Evolutionary conservation across 2,329 filamentous ascomycete genomes (phyloP).

Genomic region (Cercospora brassicicola): DNA sequence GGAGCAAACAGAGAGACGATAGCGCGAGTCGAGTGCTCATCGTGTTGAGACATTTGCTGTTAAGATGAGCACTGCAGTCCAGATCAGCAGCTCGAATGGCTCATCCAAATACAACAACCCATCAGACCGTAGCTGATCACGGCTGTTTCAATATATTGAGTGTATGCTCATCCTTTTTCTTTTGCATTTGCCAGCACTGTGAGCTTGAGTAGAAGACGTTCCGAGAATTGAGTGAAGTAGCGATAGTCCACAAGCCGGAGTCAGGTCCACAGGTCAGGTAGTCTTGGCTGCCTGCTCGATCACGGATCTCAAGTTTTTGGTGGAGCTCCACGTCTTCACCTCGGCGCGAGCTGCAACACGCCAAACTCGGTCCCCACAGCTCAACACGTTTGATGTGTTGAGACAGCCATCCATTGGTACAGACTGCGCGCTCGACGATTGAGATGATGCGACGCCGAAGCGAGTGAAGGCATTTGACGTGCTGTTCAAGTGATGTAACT

Average conservation of each 20-base stretch:
- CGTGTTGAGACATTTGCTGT: too few relatives aligned
- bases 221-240: background rate
- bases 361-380: background rate
- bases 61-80: too few relatives aligned
- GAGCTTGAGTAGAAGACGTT: too few relatives aligned
- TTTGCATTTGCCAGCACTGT: too few relatives aligned
- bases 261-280: background rate
- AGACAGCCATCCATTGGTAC: background rate
- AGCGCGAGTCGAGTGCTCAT: too few relatives aligned
- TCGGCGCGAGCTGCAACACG: conserved; percentile 11
- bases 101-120: too few relatives aligned
- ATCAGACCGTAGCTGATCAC: too few relatives aligned
- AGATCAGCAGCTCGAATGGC: too few relatives aligned
- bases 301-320: background rate
- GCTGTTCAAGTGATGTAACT: background rate
- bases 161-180: too few relatives aligned
- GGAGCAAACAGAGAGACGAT: too few relatives aligned
- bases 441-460: background rate
- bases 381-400: background rate
- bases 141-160: too few relatives aligned
- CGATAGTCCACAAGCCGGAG: background rate
- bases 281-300: background rate
- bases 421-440: background rate
- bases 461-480: background rate
- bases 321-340: background rate